Percentiles rank a stretch among this genome's conserved stretches.
Conservation (phyloP, 768 basidiomycete genomes). For the Amanita pseudoporphyria region DNA sequence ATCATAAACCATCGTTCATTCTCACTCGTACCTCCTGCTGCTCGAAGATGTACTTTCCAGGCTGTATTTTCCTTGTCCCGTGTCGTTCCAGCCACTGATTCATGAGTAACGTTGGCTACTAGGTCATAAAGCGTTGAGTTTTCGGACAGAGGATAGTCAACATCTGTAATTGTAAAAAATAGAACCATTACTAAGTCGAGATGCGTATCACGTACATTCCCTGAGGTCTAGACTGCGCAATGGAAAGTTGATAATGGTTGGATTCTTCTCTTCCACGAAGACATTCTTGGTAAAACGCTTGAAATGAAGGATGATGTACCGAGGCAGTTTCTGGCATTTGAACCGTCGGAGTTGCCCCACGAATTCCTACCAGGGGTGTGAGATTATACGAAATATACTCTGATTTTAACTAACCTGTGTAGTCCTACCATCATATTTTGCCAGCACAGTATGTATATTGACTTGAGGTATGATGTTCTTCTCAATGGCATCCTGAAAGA, state of each 20-base stretch:
- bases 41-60: constrained; percentile 86
- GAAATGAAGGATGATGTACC: constrained; percentile 89
- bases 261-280: constrained; percentile 98
- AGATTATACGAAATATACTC: background rate
- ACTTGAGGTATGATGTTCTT: constrained; percentile 99
- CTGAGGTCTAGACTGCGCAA: constrained; percentile 85
- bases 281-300: constrained; percentile 95
- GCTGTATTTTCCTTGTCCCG: constrained; percentile 85
- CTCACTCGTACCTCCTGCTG: constrained; percentile 67
- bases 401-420: constrained; percentile 53
- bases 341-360: constrained; percentile 77
- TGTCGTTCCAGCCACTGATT: constrained; percentile 93
- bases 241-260: constrained; percentile 97
- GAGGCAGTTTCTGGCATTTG: constrained; percentile 84
- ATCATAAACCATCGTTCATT: constrained; percentile 94
- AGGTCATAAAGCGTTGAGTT: constrained; percentile 80
- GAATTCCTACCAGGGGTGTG: constrained; percentile 52
- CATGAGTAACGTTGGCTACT: constrained; percentile 90
- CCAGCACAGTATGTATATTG: constrained; percentile 77
- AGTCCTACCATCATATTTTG: constrained; percentile 89
- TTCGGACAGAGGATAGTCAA: constrained; percentile 57
- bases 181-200: constrained; percentile 11
- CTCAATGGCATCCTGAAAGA: constrained; percentile 93
- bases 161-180: constrained; percentile 41
- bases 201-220: constrained; percentile 60